These are phyloP conservation scores for Lithocarpus polystachyus DNA, from an alignment of 306 rosid genomes.

Conservation along the genomic window DNA sequence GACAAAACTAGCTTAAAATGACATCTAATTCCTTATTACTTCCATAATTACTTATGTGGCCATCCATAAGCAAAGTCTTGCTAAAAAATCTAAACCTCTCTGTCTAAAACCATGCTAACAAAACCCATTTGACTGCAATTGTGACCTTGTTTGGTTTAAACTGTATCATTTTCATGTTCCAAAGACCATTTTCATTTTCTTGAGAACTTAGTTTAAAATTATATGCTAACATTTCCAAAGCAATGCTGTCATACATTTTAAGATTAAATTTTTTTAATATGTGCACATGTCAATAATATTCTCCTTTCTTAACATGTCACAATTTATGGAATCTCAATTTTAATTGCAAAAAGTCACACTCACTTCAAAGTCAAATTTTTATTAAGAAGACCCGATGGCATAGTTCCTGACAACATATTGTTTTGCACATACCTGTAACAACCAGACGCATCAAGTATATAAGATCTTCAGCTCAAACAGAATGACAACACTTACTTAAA, in stretches of 20 bases:
- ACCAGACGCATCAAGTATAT: constrained; percentile 23
- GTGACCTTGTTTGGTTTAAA: neutral
- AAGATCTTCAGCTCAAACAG: neutral
- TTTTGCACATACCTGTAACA: constrained; percentile 76
- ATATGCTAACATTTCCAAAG: neutral
- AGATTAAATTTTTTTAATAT: neutral
- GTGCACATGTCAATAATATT: neutral
- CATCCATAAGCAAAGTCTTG: neutral
- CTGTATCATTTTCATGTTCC: neutral
- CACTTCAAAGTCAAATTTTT: constrained; percentile 57
- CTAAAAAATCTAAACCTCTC: neutral
- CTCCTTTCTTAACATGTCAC: neutral
- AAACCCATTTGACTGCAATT: neutral
- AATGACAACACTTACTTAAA: neutral
- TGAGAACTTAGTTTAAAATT: neutral
- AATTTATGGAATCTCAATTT: neutral
- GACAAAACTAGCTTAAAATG: neutral
- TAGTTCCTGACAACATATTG: constrained; percentile 70
- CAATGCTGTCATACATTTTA: neutral
- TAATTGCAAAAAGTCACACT: constrained; percentile 27
- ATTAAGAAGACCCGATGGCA: constrained; percentile 61
- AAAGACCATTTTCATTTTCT: neutral
- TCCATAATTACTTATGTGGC: neutral
- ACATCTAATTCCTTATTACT: neutral
- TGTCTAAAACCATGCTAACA: neutral